phyloP scores from a whole-genome alignment of 2,329 filamentous ascomycete genomes.

The Xylaria sp. region DNA sequence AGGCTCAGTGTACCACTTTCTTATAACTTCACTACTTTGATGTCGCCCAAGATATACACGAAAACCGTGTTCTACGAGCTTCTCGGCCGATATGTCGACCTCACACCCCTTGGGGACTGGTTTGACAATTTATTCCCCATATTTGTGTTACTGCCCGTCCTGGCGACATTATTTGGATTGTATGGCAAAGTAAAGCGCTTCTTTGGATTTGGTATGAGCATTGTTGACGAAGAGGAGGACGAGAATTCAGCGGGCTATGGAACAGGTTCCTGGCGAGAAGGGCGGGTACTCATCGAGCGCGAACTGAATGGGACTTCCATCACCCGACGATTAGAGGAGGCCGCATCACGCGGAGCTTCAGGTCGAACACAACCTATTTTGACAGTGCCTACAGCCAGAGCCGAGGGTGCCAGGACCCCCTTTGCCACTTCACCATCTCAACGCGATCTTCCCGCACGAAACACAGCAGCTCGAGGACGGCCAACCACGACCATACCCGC shows the following conservation, averaged over 20 bases:
- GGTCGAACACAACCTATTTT: slow-evolving; percentile 59
- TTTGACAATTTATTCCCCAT: slow-evolving; percentile 92
- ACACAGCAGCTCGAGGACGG: slow-evolving; percentile 50
- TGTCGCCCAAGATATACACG: slow-evolving; percentile 76
- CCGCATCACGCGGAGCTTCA: slow-evolving; percentile 51
- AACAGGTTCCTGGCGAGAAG: slow-evolving; percentile 89
- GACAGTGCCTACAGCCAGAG: slow-evolving; percentile 58
- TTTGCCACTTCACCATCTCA: slow-evolving; percentile 56
- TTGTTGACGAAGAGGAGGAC: slow-evolving; percentile 79
- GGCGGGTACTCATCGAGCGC: slow-evolving; percentile 87
- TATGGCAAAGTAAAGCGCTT: slow-evolving; percentile 83
- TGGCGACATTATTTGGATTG: slow-evolving; percentile 86
- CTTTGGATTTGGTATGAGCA: slow-evolving; percentile 80
- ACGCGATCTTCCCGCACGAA: slow-evolving; percentile 47
- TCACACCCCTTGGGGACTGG: slow-evolving; percentile 83
- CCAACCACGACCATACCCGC: slow-evolving; percentile 58
- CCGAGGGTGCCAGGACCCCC: slow-evolving; percentile 55
- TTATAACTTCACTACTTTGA: slow-evolving; percentile 96
- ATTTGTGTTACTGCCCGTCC: slow-evolving; percentile 85
- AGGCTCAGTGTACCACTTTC: slow-evolving; percentile 91
- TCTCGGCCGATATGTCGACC: slow-evolving; percentile 82
- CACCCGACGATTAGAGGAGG: slow-evolving; percentile 60
- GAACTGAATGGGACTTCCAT: slow-evolving; percentile 76
- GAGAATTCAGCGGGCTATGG: slow-evolving; percentile 74
- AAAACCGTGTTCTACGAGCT: slow-evolving; percentile 89